phyloP scores from a whole-genome alignment of 345 rosid species.

The Eucalyptus sp. region DNA sequence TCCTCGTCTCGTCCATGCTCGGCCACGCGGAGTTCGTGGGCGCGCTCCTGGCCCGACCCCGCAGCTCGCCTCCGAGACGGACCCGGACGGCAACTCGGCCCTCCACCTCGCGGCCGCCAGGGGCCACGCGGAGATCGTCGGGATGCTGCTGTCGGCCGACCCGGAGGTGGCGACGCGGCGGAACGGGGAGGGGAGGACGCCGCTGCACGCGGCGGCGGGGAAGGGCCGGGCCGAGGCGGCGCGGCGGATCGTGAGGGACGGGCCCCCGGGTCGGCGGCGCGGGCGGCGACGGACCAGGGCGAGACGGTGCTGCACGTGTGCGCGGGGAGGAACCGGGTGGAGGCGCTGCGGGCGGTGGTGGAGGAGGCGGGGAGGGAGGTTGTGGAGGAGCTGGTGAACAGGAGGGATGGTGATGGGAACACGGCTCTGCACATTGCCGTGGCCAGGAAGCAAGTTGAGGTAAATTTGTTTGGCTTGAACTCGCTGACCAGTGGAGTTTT shows the following conservation, averaged over 20 bases:
- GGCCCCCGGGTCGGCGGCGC: background rate
- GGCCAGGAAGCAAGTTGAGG: constrained; percentile 9
- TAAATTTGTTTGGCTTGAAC: background rate
- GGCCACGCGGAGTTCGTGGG: constrained; percentile 2
- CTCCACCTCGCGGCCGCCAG: constrained; percentile 14
- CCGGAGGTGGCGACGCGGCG: background rate
- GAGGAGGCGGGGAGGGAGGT: background rate
- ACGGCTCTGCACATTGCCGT: constrained; percentile 7
- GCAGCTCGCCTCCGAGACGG: background rate
- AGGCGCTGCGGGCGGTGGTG: constrained; percentile 2
- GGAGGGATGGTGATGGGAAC: constrained; percentile 6
- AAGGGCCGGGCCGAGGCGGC: constrained; percentile 3
- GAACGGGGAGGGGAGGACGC: constrained; percentile 8
- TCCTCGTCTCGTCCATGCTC: constrained; percentile 1
- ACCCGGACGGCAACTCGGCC: background rate
- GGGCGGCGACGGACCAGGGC: background rate
- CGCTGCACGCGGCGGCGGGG: constrained; percentile 8
- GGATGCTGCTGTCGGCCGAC: background rate
- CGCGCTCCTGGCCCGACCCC: background rate
- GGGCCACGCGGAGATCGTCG: constrained; percentile 1
- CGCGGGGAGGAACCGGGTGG: constrained; percentile 2
- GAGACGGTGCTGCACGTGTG: constrained; percentile 13
- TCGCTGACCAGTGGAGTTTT: background rate
- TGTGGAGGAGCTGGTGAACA: background rate
- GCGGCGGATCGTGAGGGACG: background rate